Conservation (phyloP, 192 early-diverging fungal species). For the Rhizophagus prolifer region DNA sequence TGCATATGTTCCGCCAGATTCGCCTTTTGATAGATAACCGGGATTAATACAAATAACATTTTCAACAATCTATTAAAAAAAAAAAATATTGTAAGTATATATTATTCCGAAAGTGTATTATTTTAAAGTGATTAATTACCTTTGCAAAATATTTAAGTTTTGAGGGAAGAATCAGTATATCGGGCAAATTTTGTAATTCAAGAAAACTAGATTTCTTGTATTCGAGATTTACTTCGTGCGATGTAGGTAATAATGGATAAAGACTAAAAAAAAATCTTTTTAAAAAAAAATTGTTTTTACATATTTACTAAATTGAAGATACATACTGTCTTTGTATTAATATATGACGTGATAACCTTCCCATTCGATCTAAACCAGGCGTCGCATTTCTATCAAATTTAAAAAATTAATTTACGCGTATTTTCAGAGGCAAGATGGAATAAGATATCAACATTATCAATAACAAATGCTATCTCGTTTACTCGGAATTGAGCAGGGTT, state of each 20-base stretch:
- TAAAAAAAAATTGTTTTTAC: background rate
- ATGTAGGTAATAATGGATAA: constrained; percentile 81
- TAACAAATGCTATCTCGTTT: constrained; percentile 80
- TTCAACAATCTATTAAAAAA: constrained; percentile 52
- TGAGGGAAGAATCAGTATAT: constrained; percentile 79
- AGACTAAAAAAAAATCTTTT: constrained; percentile 47
- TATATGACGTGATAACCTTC: constrained; percentile 70
- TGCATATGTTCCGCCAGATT: constrained; percentile 81
- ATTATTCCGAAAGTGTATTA: background rate
- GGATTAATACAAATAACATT: constrained; percentile 85
- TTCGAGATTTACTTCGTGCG: constrained; percentile 37
- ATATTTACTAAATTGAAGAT: background rate
- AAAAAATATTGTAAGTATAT: background rate
- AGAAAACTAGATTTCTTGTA: constrained; percentile 39
- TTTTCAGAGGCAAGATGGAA: constrained; percentile 56
- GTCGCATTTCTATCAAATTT: background rate
- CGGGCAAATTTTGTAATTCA: constrained; percentile 64
- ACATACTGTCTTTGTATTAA: constrained; percentile 72
- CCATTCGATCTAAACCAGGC: constrained; percentile 1
- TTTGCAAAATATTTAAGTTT: constrained; percentile 73
- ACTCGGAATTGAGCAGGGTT: constrained; percentile 85
- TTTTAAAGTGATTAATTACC: constrained; percentile 25
- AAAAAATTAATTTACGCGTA: background rate
- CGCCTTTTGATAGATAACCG: constrained; percentile 66
- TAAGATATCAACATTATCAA: constrained; percentile 76